Percentiles rank a stretch among this genome's conserved stretches.
Evolutionary conservation across 225 moss, liverwort and hornwort species (phyloP).

Genomic region (Pseudisothecium myosuroides): DNA sequence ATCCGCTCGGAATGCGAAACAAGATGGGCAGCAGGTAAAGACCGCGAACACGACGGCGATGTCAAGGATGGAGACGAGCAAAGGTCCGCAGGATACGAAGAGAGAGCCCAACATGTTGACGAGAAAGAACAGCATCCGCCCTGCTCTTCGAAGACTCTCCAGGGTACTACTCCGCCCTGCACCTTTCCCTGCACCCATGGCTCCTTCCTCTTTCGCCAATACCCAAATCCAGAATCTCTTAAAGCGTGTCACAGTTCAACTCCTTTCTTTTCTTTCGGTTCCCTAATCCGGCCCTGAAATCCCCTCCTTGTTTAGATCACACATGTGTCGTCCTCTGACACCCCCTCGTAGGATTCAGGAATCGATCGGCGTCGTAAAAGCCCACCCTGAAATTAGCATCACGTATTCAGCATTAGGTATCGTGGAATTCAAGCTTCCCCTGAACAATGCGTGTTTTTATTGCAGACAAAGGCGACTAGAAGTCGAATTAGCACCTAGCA

Average conservation of each 20-base stretch:
- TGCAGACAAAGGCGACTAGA: not conserved
- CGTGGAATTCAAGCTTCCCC: not conserved
- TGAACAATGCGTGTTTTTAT: not conserved
- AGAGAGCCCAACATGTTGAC: slow-evolving; percentile 42
- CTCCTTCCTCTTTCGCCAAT: not conserved
- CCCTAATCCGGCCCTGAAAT: not conserved
- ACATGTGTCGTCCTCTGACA: not conserved
- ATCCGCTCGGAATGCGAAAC: slow-evolving; percentile 39
- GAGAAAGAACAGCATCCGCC: slow-evolving; percentile 35
- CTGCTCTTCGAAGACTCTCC: slow-evolving; percentile 37
- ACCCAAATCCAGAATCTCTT: not conserved
- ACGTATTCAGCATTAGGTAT: not conserved
- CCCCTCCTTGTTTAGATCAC: not conserved
- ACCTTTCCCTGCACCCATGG: slow-evolving; percentile 28
- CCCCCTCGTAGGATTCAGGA: not conserved
- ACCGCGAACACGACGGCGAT: slow-evolving; percentile 16
- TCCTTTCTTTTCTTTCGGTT: not conserved
- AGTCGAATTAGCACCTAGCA: not conserved
- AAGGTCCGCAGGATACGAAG: slow-evolving; percentile 32
- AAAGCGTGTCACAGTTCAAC: not conserved
- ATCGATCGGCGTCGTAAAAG: not conserved
- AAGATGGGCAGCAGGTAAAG: slow-evolving; percentile 37
- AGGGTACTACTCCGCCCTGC: slow-evolving; percentile 10
- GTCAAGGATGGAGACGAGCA: slow-evolving; percentile 42
- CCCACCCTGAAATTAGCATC: not conserved